Evolutionary conservation across 352 stramenopile species (phyloP).

Genomic region (Pythium folliculosum): DNA sequence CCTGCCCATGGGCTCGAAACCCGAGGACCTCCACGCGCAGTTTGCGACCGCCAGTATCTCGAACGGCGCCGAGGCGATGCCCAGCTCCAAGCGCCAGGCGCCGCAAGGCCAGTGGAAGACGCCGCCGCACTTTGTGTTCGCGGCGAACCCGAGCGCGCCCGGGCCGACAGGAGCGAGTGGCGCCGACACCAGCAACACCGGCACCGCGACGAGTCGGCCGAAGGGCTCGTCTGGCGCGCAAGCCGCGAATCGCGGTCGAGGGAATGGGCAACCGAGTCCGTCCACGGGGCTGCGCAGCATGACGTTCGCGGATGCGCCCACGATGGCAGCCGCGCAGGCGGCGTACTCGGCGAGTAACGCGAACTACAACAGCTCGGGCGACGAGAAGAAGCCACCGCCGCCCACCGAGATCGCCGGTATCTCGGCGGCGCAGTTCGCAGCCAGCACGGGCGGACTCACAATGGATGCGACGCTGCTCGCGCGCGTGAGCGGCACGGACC

Average conservation of each 20-base stretch:
- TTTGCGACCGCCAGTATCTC: conserved; percentile 33
- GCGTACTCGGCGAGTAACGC: conserved; percentile 22
- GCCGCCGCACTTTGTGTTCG: conserved; percentile 58
- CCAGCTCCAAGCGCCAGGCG: conserved; percentile 46
- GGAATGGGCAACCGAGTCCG: conserved; percentile 38
- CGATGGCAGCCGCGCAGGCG: conserved; percentile 16
- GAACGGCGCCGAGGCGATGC: conserved; percentile 18
- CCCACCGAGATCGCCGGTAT: conserved; percentile 53
- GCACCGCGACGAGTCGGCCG: neutral
- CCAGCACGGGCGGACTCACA: conserved; percentile 70
- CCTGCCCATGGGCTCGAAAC: conserved; percentile 25
- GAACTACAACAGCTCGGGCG: conserved; percentile 29
- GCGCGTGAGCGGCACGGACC: conserved; percentile 78
- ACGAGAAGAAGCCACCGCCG: conserved; percentile 44
- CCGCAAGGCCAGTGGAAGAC: conserved; percentile 66
- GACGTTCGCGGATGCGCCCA: conserved; percentile 53
- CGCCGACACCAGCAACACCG: neutral
- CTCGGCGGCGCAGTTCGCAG: conserved; percentile 80
- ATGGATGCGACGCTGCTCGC: conserved; percentile 81
- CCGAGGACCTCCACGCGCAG: conserved; percentile 31
- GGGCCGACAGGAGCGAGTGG: conserved; percentile 1
- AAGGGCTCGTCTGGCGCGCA: neutral
- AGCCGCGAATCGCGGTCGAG: conserved; percentile 7
- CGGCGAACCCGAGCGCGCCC: conserved; percentile 28
- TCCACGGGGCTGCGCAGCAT: conserved; percentile 65